Base-by-base conservation (phyloP, 208 protist genomes). In the Naegleria gruberi region DNA sequence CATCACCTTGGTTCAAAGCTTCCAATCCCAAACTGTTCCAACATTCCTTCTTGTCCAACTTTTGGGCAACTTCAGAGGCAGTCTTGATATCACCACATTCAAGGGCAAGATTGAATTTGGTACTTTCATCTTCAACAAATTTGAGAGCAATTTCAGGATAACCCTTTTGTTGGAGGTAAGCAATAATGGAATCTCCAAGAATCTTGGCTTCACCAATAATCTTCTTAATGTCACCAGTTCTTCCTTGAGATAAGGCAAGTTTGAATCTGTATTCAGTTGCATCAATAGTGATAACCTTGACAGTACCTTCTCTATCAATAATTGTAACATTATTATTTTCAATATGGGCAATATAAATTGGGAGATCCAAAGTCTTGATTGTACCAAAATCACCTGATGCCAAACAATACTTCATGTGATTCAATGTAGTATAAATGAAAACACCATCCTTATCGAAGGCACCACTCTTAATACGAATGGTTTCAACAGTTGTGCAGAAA, bases 111-210 rank as follows among this genome's bases (percentile, higher is more conserved):
- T 98, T 96, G 94, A 99, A 99, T 83, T 97, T 95, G 4, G 95
- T 97, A 82, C 97, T 91, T 51, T 98, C 94, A 92, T 99, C 98
- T 84, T 96, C 97, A 37, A 99, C 98, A 92, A 99, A 99, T 90
- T 98, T 95, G 42, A 99, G 94, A 1, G 98, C 98, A 74, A 99
- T 95, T 90, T 99, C 97, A 3, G 98, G 96, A 92, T 98, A 98
- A 40, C 97, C 97, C 92, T 99, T 98, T 91, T 98, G 96, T 94
- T 99, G 98, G 12, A 99, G 94, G 92, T 99, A 99, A 8, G 96
- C 96, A 81, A 99, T 98, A 89, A 99, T 97, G 1, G 98, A 95
- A 91, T 99, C 96, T 26, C 98, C 98, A 85, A 96, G 93, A 15
- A 99, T 94, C 74, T 98, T 96, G 4, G 95, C 94, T 87, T 90